phyloP scores from a whole-genome alignment of 2,329 filamentous ascomycete species.

The Fusarium nurragi region DNA sequence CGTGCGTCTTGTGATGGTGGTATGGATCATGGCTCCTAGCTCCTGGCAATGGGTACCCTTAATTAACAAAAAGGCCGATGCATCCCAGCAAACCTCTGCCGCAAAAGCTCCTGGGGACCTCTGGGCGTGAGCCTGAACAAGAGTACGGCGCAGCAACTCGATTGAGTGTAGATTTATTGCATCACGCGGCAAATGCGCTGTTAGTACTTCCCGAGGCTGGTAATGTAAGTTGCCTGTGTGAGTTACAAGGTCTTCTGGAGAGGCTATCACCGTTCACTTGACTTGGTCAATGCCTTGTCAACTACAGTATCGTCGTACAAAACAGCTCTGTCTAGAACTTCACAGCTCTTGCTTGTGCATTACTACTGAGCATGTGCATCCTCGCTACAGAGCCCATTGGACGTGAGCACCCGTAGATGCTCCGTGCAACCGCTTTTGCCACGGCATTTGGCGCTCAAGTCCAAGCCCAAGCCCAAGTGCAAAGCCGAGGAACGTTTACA shows the following conservation, averaged over 20 bases:
- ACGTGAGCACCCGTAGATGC: slow-evolving; percentile 4
- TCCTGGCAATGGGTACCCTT: not conserved
- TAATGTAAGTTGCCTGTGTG: not conserved
- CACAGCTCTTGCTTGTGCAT: slow-evolving; percentile 5
- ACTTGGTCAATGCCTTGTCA: not conserved
- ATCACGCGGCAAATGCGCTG: slow-evolving; percentile 31
- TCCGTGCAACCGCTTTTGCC: slow-evolving; percentile 32
- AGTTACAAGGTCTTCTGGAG: slow-evolving; percentile 20
- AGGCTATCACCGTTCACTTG: slow-evolving; percentile 18
- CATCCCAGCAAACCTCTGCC: slow-evolving; percentile 6
- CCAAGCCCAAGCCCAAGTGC: not conserved
- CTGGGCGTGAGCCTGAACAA: slow-evolving; percentile 7
- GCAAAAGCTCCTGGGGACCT: slow-evolving; percentile 1
- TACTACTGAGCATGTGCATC: slow-evolving; percentile 2
- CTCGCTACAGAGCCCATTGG: slow-evolving; percentile 18
- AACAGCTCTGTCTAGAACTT: slow-evolving; percentile 1
- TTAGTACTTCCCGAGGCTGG: slow-evolving; percentile 26
- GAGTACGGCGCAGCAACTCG: slow-evolving; percentile 17
- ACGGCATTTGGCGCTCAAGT: slow-evolving; percentile 27
- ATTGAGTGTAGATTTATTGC: slow-evolving; percentile 11
- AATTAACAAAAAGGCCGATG: slow-evolving; percentile 6
- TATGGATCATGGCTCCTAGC: slow-evolving; percentile 17
- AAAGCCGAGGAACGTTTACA: not conserved
- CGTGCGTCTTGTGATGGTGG: slow-evolving; percentile 40
- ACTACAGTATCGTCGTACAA: not conserved